phyloP scores from a whole-genome alignment of 352 stramenopile species.

The Phytopythium litorale region DNA sequence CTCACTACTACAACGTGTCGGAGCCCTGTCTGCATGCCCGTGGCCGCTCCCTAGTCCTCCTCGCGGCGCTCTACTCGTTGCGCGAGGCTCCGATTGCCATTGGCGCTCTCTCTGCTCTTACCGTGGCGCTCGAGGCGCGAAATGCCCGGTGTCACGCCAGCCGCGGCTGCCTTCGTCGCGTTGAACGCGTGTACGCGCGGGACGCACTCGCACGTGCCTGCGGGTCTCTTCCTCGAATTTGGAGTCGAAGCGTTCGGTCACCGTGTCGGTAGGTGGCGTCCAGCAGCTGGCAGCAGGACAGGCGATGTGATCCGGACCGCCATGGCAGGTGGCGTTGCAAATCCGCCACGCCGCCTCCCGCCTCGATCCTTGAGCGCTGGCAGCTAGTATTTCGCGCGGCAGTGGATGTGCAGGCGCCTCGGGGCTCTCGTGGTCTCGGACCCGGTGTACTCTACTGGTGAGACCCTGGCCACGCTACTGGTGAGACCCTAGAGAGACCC shows the following conservation, averaged over 20 bases:
- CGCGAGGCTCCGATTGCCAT: background rate
- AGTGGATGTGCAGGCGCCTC: background rate
- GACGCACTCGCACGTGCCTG: background rate
- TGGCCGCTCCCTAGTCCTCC: background rate
- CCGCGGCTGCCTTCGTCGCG: background rate
- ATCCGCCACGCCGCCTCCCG: background rate
- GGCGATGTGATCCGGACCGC: background rate
- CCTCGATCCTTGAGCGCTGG: background rate
- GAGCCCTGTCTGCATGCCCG: background rate
- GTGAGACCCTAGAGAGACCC: too few species aligned
- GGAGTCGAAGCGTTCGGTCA: background rate
- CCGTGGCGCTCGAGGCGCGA: background rate
- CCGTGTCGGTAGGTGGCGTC: background rate
- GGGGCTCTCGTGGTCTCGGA: too few species aligned
- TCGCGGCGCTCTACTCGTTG: background rate
- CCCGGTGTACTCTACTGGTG: too few species aligned
- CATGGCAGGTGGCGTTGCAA: background rate
- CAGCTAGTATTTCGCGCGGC: background rate
- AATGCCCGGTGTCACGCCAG: background rate
- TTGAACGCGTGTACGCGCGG: background rate
- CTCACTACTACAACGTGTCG: too few species aligned
- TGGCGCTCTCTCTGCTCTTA: background rate
- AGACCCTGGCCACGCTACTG: too few species aligned
- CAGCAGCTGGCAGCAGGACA: background rate
- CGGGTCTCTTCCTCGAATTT: background rate